Conservation (phyloP, 2,329 filamentous ascomycete species). For the Lizonia empirigonia region DNA sequence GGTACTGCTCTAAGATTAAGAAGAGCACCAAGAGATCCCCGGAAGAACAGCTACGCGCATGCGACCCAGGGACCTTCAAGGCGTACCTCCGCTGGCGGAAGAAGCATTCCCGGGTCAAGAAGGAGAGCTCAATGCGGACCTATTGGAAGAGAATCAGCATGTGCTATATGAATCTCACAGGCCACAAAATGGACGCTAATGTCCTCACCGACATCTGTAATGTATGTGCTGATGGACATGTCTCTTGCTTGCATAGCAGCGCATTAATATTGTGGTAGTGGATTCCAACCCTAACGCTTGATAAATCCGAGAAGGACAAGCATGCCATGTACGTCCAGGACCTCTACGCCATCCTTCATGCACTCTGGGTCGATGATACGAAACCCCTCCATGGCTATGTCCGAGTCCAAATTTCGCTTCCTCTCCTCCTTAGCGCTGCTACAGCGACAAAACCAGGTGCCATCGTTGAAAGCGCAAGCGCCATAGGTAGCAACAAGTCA, state of each 20-base stretch:
- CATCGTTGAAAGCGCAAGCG: constrained; percentile 18
- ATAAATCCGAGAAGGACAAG: constrained; percentile 29
- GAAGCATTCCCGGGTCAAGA: constrained; percentile 20
- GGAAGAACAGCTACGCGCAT: constrained; percentile 21
- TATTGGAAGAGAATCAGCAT: constrained; percentile 25
- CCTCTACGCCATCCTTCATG: constrained; percentile 28
- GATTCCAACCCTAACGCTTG: constrained; percentile 24
- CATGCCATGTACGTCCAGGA: constrained; percentile 28
- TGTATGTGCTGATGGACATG: constrained; percentile 8
- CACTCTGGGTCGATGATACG: constrained; percentile 24
- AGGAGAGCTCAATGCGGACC: constrained; percentile 18
- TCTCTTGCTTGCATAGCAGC: constrained; percentile 6
- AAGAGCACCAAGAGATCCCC: constrained; percentile 13
- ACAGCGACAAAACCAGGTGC: constrained; percentile 25
- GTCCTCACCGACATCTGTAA: constrained; percentile 24
- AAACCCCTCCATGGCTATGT: constrained; percentile 28
- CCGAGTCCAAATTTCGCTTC: constrained; percentile 24
- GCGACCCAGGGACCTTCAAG: constrained; percentile 21
- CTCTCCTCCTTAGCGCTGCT: constrained; percentile 29
- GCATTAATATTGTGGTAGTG: constrained; percentile 22
- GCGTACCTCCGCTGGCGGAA: constrained; percentile 22
- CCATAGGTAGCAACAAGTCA: constrained; percentile 20
- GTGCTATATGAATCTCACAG: constrained; percentile 18
- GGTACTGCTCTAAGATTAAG: constrained; percentile 17
- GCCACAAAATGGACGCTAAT: constrained; percentile 16